Evolutionary conservation across 1,284 basidiomycete genomes (phyloP).

Genomic region (Sporisorium reilianum): DNA sequence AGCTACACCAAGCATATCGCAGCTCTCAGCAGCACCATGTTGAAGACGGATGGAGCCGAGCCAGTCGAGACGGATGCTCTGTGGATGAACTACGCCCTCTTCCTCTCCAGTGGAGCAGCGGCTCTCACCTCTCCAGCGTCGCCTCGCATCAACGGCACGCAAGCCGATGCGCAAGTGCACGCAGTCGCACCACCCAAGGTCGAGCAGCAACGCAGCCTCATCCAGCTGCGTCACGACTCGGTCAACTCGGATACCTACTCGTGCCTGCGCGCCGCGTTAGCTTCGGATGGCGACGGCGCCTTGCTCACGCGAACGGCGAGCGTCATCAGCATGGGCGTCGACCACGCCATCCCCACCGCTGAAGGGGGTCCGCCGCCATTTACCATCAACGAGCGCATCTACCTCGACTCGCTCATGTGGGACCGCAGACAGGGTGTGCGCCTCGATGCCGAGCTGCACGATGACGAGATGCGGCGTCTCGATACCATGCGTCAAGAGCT

Average conservation of each 20-base stretch:
- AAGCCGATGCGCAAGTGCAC: background rate
- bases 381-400: slow-evolving; percentile 35
- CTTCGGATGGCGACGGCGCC: slow-evolving; percentile 44
- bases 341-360: slow-evolving; percentile 17
- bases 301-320: slow-evolving; percentile 35
- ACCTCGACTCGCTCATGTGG: slow-evolving; percentile 54
- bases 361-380: slow-evolving; percentile 24
- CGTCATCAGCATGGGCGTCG: slow-evolving; percentile 38
- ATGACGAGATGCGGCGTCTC: slow-evolving; percentile 28
- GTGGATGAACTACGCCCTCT: slow-evolving; percentile 37
- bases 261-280: slow-evolving; percentile 41
- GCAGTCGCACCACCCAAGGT: slow-evolving; percentile 6
- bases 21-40: slow-evolving; percentile 18
- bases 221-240: slow-evolving; percentile 43
- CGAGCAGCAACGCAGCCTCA: slow-evolving; percentile 25
- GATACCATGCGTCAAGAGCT: slow-evolving; percentile 28
- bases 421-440: slow-evolving; percentile 39
- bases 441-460: slow-evolving; percentile 36
- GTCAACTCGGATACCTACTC: slow-evolving; percentile 44
- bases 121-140: slow-evolving; percentile 26
- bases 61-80: slow-evolving; percentile 17
- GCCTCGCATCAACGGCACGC: slow-evolving; percentile 6
- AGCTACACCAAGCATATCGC: slow-evolving; percentile 27
- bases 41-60: slow-evolving; percentile 11
- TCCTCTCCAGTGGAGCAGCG: slow-evolving; percentile 29